Conservation (phyloP, 208 protist genomes). For the Leishmania turanica region DNA sequence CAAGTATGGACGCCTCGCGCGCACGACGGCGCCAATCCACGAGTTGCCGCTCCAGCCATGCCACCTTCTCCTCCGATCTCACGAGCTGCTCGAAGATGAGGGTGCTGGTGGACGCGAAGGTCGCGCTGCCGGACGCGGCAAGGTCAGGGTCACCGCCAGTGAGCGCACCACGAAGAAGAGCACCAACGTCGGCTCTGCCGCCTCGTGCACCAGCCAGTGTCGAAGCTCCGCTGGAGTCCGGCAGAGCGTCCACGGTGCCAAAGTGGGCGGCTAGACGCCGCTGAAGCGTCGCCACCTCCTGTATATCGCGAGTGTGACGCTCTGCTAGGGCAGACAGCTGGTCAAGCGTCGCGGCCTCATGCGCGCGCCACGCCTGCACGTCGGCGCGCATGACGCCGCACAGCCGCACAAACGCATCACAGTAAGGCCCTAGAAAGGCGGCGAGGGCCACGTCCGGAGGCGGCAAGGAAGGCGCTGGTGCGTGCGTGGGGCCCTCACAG, state of each 20-base stretch:
- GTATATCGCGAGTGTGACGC: slow-evolving; percentile 23
- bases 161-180: not conserved
- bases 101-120: slow-evolving; percentile 23
- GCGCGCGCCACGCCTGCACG: slow-evolving; percentile 13
- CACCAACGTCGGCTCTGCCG: not conserved
- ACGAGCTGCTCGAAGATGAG: slow-evolving; percentile 40
- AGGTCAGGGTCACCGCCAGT: not conserved
- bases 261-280: not conserved
- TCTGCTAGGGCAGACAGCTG: slow-evolving; percentile 15
- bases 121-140: not conserved
- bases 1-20: slow-evolving; percentile 12
- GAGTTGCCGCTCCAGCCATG: slow-evolving; percentile 33
- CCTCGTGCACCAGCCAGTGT: too few species aligned
- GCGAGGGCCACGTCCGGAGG: slow-evolving; percentile 10
- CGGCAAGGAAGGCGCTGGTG: not conserved
- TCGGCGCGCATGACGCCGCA: slow-evolving; percentile 19
- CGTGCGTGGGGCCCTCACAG: not conserved
- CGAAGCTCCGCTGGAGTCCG: not conserved
- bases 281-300: slow-evolving; percentile 14
- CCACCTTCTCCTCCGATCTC: slow-evolving; percentile 32
- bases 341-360: slow-evolving; percentile 14
- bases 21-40: slow-evolving; percentile 32
- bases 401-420: slow-evolving; percentile 16
- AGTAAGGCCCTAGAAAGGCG: slow-evolving; percentile 23
- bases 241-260: not conserved